Conservation (phyloP, 495 filamentous ascomycete genomes). For the Podospora fimiseda region DNA sequence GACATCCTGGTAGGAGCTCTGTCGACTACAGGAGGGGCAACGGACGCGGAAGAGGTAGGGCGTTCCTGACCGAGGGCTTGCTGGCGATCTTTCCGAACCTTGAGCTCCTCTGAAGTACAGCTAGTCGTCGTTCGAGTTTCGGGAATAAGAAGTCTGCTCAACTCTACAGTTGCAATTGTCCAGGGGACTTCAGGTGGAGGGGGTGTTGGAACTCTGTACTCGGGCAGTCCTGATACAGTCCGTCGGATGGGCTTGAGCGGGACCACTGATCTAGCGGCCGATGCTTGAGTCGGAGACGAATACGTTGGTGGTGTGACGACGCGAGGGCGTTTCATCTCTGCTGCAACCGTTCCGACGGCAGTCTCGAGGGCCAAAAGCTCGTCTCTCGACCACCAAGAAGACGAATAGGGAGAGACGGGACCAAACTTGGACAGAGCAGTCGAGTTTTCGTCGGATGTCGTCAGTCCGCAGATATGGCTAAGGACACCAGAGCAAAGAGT, state of each 20-base stretch:
- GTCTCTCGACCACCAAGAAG: conserved; percentile 68
- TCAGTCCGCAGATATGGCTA: conserved; percentile 78
- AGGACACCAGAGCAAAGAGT: conserved; percentile 81
- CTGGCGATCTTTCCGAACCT: conserved; percentile 59
- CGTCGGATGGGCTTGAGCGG: conserved; percentile 43
- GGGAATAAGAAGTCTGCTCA: conserved; percentile 83
- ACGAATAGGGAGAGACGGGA: too few relatives aligned
- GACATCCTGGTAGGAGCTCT: conserved; percentile 56
- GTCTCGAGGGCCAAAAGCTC: conserved; percentile 56
- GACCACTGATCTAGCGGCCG: conserved; percentile 63
- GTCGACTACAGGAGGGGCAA: conserved; percentile 26
- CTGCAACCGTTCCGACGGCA: conserved; percentile 50
- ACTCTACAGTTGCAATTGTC: conserved; percentile 71
- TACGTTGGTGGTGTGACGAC: conserved; percentile 58
- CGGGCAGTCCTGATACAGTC: conserved; percentile 36
- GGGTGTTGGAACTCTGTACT: conserved; percentile 40
- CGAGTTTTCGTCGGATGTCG: too few relatives aligned
- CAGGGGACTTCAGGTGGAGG: conserved; percentile 75
- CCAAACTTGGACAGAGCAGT: too few relatives aligned
- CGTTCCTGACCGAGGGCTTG: conserved; percentile 30
- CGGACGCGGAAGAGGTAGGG: conserved; percentile 20
- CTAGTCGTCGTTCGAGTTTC: conserved; percentile 66
- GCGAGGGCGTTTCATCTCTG: conserved; percentile 44
- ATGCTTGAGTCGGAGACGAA: conserved; percentile 69
- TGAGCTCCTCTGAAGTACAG: conserved; percentile 68